A percentile compares a stretch with the other conserved stretches of the same genome.
phyloP scores from a whole-genome alignment of 2,329 filamentous ascomycete genomes.

The Claviceps lovelessii region DNA sequence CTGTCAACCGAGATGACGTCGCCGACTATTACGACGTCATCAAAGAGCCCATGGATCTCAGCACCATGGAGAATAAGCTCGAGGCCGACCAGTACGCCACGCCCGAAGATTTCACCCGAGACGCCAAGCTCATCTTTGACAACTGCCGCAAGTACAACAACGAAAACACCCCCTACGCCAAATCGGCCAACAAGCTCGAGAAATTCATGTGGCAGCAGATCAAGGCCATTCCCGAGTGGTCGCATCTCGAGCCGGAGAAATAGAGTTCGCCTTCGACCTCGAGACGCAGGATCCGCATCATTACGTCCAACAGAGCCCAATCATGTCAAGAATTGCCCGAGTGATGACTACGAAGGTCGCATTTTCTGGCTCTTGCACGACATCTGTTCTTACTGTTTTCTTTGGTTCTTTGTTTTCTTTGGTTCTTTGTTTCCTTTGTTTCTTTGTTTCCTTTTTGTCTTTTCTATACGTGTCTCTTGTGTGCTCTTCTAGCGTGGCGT shows the following conservation, averaged over 20 bases:
- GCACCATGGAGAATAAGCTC: conserved; percentile 89
- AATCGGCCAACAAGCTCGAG: conserved; percentile 82
- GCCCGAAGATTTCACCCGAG: conserved; percentile 82
- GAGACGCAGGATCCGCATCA: conserved; percentile 2
- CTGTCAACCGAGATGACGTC: conserved; percentile 90
- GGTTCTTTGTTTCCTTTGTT: too few species aligned
- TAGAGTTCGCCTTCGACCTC: conserved; percentile 13
- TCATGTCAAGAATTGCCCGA: neutral
- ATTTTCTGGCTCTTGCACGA: too few species aligned
- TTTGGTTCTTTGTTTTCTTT: neutral
- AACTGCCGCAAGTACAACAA: conserved; percentile 97
- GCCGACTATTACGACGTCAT: conserved; percentile 99
- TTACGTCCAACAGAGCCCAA: neutral
- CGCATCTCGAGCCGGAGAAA: conserved; percentile 40
- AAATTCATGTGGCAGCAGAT: conserved; percentile 95
- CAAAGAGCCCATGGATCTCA: conserved; percentile 91
- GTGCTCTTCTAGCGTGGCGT: neutral
- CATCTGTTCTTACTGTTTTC: neutral
- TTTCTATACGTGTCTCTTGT: neutral
- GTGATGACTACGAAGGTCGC: neutral
- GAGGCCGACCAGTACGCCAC: conserved; percentile 71
- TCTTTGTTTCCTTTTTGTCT: neutral
- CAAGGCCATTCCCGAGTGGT: conserved; percentile 87
- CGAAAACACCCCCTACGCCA: conserved; percentile 86
- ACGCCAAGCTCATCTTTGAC: conserved; percentile 79